Evolutionary conservation across 2,329 filamentous ascomycete genomes (phyloP).

Genomic region (Nemania diffusa): DNA sequence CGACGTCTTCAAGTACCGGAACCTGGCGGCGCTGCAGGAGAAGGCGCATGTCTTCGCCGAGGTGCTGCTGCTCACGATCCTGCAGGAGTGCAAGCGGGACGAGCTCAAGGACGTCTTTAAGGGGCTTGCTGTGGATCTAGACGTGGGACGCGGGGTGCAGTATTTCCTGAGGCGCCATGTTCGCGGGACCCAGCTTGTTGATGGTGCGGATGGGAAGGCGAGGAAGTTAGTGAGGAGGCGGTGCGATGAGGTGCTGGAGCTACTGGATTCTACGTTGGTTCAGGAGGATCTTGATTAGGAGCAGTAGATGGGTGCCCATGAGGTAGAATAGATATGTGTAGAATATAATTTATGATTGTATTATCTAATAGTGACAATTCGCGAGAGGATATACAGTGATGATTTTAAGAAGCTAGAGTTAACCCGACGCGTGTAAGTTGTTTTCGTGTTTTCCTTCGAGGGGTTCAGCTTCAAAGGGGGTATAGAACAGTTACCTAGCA

Average conservation of each 20-base stretch:
- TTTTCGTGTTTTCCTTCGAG: too few relatives aligned
- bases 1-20: slow-evolving; percentile 73
- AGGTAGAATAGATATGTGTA: neutral
- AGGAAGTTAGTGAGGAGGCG: slow-evolving; percentile 59
- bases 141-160: slow-evolving; percentile 77
- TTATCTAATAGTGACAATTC: neutral
- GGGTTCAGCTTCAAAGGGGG: too few relatives aligned
- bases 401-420: too few relatives aligned
- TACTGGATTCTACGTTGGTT: slow-evolving; percentile 48
- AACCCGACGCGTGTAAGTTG: too few relatives aligned
- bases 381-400: neutral
- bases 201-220: slow-evolving; percentile 57
- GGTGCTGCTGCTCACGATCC: slow-evolving; percentile 78
- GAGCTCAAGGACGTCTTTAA: slow-evolving; percentile 74
- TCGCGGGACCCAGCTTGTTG: slow-evolving; percentile 68
- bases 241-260: slow-evolving; percentile 56
- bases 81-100: slow-evolving; percentile 71
- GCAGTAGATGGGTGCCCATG: neutral
- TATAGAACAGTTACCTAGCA: too few relatives aligned
- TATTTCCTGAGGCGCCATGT: slow-evolving; percentile 84
- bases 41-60: slow-evolving; percentile 84
- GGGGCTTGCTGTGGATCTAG: slow-evolving; percentile 72
- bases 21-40: slow-evolving; percentile 79
- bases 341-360: too few relatives aligned
- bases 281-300: slow-evolving; percentile 33